Percentiles rank a stretch among this genome's conserved stretches.
Conservation (phyloP, 2,329 filamentous ascomycete species). For the Emergomyces pasteurianus region DNA sequence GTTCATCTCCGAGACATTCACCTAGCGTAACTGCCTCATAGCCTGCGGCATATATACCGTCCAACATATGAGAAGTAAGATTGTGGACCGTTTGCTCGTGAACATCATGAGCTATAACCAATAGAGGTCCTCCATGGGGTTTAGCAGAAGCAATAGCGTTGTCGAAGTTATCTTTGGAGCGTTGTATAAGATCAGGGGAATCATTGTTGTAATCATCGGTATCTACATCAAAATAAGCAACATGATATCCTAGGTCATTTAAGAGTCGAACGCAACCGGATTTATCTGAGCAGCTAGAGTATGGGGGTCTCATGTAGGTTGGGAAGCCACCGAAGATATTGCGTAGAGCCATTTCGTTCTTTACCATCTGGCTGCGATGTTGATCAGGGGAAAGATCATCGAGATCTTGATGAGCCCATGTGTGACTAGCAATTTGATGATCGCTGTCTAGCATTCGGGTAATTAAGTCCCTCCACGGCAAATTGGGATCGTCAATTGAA, state of each 20-base stretch:
- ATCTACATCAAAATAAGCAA: slow-evolving; percentile 37
- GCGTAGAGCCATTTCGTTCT: slow-evolving; percentile 36
- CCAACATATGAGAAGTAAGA: slow-evolving; percentile 30
- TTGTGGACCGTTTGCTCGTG: slow-evolving; percentile 33
- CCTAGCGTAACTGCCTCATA: slow-evolving; percentile 33
- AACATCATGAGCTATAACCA: slow-evolving; percentile 33
- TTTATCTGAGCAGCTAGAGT: slow-evolving; percentile 28
- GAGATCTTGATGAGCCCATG: slow-evolving; percentile 40
- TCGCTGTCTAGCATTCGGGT: slow-evolving; percentile 32
- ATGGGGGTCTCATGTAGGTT: slow-evolving; percentile 44
- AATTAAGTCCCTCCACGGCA: slow-evolving; percentile 29
- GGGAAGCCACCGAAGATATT: slow-evolving; percentile 39
- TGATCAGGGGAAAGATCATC: slow-evolving; percentile 26
- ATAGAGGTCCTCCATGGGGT: slow-evolving; percentile 22
- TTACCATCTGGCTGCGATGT: slow-evolving; percentile 33
- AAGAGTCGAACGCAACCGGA: slow-evolving; percentile 33
- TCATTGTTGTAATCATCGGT: slow-evolving; percentile 36
- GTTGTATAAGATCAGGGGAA: slow-evolving; percentile 24
- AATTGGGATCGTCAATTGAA: slow-evolving; percentile 29
- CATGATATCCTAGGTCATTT: slow-evolving; percentile 37
- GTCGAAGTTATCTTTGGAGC: slow-evolving; percentile 31
- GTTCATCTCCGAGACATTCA: slow-evolving; percentile 30
- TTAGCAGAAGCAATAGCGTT: slow-evolving; percentile 18
- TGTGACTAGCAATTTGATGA: slow-evolving; percentile 42
- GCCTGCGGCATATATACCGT: slow-evolving; percentile 18